phyloP scores from a whole-genome alignment of 306 rosid species.

The Neltuma alba region DNA sequence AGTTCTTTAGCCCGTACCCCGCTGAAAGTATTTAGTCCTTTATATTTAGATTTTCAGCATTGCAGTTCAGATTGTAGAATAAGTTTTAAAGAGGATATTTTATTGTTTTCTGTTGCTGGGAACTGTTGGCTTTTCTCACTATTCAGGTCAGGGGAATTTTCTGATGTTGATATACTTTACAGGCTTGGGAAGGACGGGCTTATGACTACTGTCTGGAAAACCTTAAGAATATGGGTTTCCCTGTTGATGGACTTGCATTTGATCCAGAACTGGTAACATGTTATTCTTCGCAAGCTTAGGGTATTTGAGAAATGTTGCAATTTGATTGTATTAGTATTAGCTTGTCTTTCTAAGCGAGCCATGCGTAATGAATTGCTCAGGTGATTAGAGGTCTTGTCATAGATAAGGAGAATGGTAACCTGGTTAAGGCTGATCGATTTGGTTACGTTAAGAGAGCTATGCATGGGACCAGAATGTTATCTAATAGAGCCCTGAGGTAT shows the following conservation, averaged over 20 bases:
- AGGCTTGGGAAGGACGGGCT: slow-evolving; percentile 99
- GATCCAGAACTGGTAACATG: slow-evolving; percentile 87
- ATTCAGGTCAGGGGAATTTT: slow-evolving; percentile 24
- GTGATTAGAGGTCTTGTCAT: slow-evolving; percentile 98
- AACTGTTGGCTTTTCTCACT: slow-evolving; percentile 27
- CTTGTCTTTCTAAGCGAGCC: slow-evolving; percentile 29
- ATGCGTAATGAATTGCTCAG: slow-evolving; percentile 50
- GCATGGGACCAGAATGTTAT: slow-evolving; percentile 94
- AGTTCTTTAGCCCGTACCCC: slow-evolving; percentile 6
- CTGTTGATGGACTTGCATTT: slow-evolving; percentile 88
- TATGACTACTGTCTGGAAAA: slow-evolving; percentile 97
- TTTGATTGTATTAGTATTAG: slow-evolving; percentile 9
- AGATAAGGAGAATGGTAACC: slow-evolving; percentile 93
- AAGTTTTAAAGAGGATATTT: slow-evolving; percentile 7
- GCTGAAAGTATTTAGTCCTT: slow-evolving; percentile 17
- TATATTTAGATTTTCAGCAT: slow-evolving; percentile 18
- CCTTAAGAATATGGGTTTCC: slow-evolving; percentile 85
- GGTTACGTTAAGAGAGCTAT: slow-evolving; percentile 94
- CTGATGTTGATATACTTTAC: slow-evolving; percentile 34
- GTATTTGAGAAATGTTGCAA: slow-evolving; percentile 35
- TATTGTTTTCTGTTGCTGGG: slow-evolving; percentile 27
- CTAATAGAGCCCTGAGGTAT: slow-evolving; percentile 89
- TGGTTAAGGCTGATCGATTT: slow-evolving; percentile 97
- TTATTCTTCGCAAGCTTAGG: slow-evolving; percentile 36
- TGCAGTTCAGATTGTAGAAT: slow-evolving; percentile 21